Evolutionary conservation across 2,329 filamentous ascomycete genomes (phyloP).

Genomic region (Didymella segeticola): DNA sequence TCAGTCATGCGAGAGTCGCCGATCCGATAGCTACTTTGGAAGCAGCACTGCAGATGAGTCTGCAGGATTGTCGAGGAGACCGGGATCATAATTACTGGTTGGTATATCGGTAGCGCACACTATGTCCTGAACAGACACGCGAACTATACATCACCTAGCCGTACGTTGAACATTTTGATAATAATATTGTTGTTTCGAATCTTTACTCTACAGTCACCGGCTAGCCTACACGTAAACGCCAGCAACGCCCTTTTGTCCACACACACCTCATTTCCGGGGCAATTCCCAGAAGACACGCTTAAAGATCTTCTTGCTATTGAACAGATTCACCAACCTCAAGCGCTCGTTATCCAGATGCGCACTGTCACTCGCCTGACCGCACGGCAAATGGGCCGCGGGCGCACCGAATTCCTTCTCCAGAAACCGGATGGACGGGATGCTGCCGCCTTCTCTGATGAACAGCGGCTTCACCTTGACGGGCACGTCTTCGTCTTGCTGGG

Average conservation of each 20-base stretch:
- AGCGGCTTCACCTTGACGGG: constrained; percentile 66
- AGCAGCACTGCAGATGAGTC: background rate
- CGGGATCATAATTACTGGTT: too few species aligned
- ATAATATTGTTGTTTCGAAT: too few species aligned
- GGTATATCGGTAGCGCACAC: too few species aligned
- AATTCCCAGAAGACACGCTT: constrained; percentile 80
- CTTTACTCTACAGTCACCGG: too few species aligned
- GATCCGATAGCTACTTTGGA: background rate
- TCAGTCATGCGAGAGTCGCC: too few species aligned
- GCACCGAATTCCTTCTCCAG: constrained; percentile 92
- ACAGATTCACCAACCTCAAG: constrained; percentile 83
- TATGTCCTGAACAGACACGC: too few species aligned
- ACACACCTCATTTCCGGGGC: constrained; percentile 14
- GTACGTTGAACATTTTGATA: too few species aligned
- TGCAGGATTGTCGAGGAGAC: too few species aligned
- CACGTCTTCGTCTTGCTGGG: background rate
- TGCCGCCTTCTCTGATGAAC: constrained; percentile 94
- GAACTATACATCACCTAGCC: too few species aligned
- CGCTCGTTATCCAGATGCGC: constrained; percentile 96
- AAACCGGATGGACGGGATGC: constrained; percentile 92
- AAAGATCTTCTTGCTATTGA: constrained; percentile 93
- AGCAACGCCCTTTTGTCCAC: too few species aligned
- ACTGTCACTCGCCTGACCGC: constrained; percentile 90
- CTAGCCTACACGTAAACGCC: too few species aligned
- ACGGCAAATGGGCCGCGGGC: constrained; percentile 89